Evolutionary conservation across 2,329 filamentous ascomycete species (phyloP).

Genomic region (Pleurostoma richardsiae): DNA sequence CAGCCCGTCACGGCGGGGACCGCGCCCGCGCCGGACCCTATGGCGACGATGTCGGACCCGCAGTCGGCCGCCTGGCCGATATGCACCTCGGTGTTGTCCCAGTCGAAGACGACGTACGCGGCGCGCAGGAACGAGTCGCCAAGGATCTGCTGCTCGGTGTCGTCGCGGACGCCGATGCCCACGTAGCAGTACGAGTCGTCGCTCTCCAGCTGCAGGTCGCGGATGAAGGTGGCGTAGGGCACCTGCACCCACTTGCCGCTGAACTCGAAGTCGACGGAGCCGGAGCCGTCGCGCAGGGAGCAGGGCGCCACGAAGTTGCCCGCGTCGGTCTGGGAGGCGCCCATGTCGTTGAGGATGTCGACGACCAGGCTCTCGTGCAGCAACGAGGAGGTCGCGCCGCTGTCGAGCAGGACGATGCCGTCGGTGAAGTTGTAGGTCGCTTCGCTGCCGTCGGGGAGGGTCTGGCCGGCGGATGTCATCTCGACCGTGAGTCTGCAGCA

Average conservation of each 20-base stretch:
- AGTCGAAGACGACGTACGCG: constrained; percentile 41
- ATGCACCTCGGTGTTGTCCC: constrained; percentile 27
- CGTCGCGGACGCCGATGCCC: constrained; percentile 6
- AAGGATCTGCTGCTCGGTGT: constrained; percentile 30
- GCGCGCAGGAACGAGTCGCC: constrained; percentile 28
- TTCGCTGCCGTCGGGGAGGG: not conserved
- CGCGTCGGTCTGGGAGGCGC: not conserved
- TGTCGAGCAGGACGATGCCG: constrained; percentile 44
- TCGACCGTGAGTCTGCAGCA: constrained; percentile 5
- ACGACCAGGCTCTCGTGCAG: constrained; percentile 38
- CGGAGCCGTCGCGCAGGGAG: not conserved
- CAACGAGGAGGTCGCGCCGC: constrained; percentile 46
- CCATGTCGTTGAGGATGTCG: constrained; percentile 5
- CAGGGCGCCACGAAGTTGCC: constrained; percentile 7
- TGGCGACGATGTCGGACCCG: constrained; percentile 4
- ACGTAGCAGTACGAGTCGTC: not conserved
- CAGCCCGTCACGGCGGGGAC: constrained; percentile 5
- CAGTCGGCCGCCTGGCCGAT: constrained; percentile 9
- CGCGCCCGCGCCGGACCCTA: constrained; percentile 1
- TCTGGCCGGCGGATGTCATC: constrained; percentile 9
- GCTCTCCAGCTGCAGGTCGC: not conserved
- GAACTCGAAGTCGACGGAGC: constrained; percentile 8
- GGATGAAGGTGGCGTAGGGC: constrained; percentile 6
- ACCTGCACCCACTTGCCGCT: constrained; percentile 7
- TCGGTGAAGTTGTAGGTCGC: constrained; percentile 1